Evolutionary conservation across 495 filamentous ascomycete genomes (phyloP).

Genomic region (Aspergillus diversus): DNA sequence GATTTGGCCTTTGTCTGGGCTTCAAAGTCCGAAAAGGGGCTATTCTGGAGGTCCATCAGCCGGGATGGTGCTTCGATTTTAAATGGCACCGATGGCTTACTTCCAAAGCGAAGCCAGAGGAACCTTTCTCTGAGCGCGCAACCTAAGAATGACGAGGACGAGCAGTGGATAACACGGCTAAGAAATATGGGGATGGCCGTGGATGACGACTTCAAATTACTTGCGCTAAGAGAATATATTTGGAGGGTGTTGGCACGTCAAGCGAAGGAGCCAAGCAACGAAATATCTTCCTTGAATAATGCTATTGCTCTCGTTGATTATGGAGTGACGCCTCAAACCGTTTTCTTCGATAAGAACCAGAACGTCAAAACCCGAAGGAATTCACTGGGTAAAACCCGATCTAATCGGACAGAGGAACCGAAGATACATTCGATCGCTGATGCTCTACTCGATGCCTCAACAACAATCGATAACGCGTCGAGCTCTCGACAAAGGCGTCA

Average conservation of each 20-base stretch:
- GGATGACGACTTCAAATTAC: conserved; percentile 90
- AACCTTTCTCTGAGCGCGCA: conserved; percentile 42
- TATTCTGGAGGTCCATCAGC: conserved; percentile 82
- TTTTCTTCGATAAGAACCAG: conserved; percentile 83
- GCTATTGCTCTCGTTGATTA: conserved; percentile 72
- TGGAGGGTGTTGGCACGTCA: conserved; percentile 80
- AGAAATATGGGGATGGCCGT: conserved; percentile 78
- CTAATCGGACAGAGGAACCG: conserved; percentile 35
- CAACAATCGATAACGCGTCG: conserved; percentile 74
- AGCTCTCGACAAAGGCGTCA: conserved; percentile 59
- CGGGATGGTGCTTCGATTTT: conserved; percentile 69
- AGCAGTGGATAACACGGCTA: conserved; percentile 86
- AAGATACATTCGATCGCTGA: conserved; percentile 81
- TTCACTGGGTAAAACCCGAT: conserved; percentile 32
- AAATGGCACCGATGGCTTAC: conserved; percentile 38
- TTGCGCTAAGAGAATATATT: conserved; percentile 87
- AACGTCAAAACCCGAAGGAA: conserved; percentile 48
- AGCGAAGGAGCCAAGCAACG: conserved; percentile 49
- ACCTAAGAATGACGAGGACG: conserved; percentile 88
- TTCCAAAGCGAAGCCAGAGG: conserved; percentile 32
- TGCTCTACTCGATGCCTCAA: conserved; percentile 89
- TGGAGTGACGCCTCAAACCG: conserved; percentile 77
- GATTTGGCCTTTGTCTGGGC: conserved; percentile 90
- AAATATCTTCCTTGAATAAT: conserved; percentile 59
- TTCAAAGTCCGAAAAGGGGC: conserved; percentile 70